These are phyloP conservation scores for Carpinus viminea DNA, from an alignment of 306 rosid species.

Conservation along the genomic window DNA sequence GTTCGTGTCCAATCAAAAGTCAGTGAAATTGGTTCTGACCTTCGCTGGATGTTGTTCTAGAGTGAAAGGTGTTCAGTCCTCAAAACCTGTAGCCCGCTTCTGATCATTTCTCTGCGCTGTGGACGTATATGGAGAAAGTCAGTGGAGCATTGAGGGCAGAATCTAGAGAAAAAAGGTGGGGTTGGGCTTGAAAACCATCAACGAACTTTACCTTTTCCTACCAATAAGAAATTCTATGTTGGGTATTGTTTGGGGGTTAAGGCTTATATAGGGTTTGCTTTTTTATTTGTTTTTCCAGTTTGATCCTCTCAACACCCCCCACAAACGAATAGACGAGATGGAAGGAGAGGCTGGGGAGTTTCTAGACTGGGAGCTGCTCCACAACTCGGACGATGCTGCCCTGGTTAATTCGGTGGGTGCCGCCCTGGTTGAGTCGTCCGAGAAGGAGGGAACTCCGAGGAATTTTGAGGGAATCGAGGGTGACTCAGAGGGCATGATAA, in stretches of 20 bases:
- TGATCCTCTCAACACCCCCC: neutral
- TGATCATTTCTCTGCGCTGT: neutral
- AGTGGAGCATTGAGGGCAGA: neutral
- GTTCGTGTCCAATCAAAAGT: neutral
- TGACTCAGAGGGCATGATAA: slow-evolving; percentile 52
- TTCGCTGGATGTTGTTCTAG: neutral
- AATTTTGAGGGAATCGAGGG: slow-evolving; percentile 35
- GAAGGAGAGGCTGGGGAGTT: slow-evolving; percentile 52
- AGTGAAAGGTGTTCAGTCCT: neutral
- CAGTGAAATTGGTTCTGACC: neutral
- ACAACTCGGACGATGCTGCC: slow-evolving; percentile 28
- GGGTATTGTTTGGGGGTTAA: slow-evolving; percentile 16
- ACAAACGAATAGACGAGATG: slow-evolving; percentile 13
- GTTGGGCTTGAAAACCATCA: neutral
- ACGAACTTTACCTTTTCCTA: neutral
- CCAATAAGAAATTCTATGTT: neutral
- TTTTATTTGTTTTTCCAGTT: neutral
- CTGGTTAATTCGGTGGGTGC: slow-evolving; percentile 10
- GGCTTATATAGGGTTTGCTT: neutral
- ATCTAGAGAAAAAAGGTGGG: neutral
- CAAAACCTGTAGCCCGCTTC: neutral
- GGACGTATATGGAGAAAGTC: neutral
- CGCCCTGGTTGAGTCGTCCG: slow-evolving; percentile 12
- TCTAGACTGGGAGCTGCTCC: slow-evolving; percentile 71
- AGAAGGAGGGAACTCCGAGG: slow-evolving; percentile 7